phyloP scores from a whole-genome alignment of 108 stramenopile genomes.

The Fragilaria crotonensis region DNA sequence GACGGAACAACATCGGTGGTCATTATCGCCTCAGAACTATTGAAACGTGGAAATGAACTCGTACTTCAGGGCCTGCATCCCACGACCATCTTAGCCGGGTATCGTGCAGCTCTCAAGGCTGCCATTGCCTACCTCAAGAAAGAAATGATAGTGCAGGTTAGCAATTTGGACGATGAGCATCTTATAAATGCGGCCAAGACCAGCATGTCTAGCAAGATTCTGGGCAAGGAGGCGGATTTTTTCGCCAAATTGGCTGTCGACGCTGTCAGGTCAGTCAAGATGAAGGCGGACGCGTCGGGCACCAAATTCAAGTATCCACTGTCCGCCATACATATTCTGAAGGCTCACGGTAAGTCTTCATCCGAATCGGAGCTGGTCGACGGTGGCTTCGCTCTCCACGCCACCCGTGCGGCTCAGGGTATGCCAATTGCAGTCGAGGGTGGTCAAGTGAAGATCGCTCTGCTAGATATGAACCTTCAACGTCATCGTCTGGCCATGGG shows the following conservation, averaged over 20 bases:
- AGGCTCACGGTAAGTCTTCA: conserved; percentile 97
- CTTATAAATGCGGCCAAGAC: conserved; percentile 94
- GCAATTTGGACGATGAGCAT: conserved; percentile 76
- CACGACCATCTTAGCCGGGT: conserved; percentile 96
- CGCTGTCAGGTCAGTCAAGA: conserved; percentile 90
- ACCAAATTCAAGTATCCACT: conserved; percentile 84
- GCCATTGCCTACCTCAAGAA: conserved; percentile 94
- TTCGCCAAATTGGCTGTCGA: conserved; percentile 95
- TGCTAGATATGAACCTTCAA: conserved; percentile 98
- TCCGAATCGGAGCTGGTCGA: conserved; percentile 88
- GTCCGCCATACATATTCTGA: conserved; percentile 96
- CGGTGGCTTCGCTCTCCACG: conserved; percentile 94
- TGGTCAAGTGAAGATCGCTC: conserved; percentile 84
- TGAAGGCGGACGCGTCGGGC: conserved; percentile 40
- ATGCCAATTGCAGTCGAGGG: conserved; percentile 90
- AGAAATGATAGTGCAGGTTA: conserved; percentile 82
- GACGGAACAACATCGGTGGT: conserved; percentile 99
- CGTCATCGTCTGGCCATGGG: conserved; percentile 99
- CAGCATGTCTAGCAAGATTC: conserved; percentile 95
- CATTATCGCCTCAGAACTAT: conserved; percentile 93
- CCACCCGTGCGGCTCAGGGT: conserved; percentile 90
- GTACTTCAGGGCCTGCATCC: conserved; percentile 95
- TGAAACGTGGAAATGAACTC: conserved; percentile 93
- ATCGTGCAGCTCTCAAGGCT: conserved; percentile 93
- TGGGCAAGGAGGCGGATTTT: conserved; percentile 91